Base-by-base conservation (phyloP, 805 yeast genomes). In the Saturnispora halmiae region DNA sequence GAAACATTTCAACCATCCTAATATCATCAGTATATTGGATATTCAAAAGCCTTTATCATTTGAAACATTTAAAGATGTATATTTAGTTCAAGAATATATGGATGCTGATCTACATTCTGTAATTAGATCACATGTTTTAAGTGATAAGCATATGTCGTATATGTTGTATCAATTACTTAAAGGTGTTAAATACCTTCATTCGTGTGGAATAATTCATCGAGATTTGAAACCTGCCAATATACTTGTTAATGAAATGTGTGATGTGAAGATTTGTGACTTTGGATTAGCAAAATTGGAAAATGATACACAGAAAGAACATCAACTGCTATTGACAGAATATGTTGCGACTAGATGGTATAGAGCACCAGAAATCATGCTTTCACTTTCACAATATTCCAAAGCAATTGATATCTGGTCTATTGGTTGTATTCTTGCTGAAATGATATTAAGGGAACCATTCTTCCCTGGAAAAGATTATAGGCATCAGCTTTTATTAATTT, bases 331-430 rank as follows among this genome's bases (percentile, higher is more conserved):
- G 64, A 82, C 90, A 0, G 90, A 82, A 54, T 82, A 82, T 49
- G 92, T 82, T 3, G 90, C 90, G 3, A 82, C 92, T 7, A 65
- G 92, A 51, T 82, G 90, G 90, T 82, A 82, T 55, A 63, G 92
- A 40, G 90, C 90, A 0, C 90, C 90, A 0, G 92, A 82, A 56
- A 79, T 82, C 43, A 82, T 82, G 90, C 60, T 82, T 21, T 75
- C 84, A 1, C 69, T 73, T 45, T 77, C 82, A 31, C 79, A 78
- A 51, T 82, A 82, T 49, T 73, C 88, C 2, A 75, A 80, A 7
- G 84, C 87, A 1, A 79, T 82, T 45, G 92, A 82, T 54, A 67
- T 82, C 13, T 82, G 92, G 92, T 77, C 86, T 0, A 77, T 80
- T 31, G 92, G 90, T 0, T 82, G 90, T 54, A 79, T 82, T 26